Base-by-base conservation (phyloP, 805 yeast genomes). In the Kregervanrija pseudodelftensis region DNA sequence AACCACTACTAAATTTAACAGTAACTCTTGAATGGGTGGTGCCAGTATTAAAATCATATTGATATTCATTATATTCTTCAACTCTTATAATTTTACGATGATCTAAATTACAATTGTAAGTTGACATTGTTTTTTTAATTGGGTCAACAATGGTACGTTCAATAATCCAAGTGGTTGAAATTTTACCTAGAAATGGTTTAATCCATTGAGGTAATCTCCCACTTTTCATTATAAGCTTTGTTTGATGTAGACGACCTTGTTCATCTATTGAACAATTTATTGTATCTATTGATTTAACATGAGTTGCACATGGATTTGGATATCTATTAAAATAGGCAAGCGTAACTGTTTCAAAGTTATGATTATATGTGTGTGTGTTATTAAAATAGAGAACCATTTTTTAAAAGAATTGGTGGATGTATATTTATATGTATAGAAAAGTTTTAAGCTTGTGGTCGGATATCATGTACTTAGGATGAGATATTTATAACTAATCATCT, bases 121-220 rank as follows among this genome's bases (percentile, higher is more conserved):
- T 77, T 45, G 68, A 56, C 75, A 90, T 69, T 8, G 69, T 68
- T 48, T 70, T 64, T 4, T 61, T 57, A 9, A 59, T 53, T 1
- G 91, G 87, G 61, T 90, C 84, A 15, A 90, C 82, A 10, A 82
- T 64, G 1, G 88, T 76, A 53, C 78, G 76, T 58, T 90, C 98
- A 38, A 90, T 74, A 36, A 90, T 79, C 91, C 93, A 86, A 11
- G 87, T 71, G 44, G 84, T 81, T 31, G 84, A 71, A 22, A 79
- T 77, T 39, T 73, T 69, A 2, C 91, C 90, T 48, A 89, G 61
- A 44, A 88, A 76, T 3, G 91, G 91, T 52, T 73, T 76, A 28
- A 85, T 78, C 79, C 93, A 88, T 33, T 69, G 62, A 5, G 97
- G 97, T 34, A 90, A 68, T 52, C 87, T 73, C 2, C 97, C 97